Evolutionary conservation across 768 basidiomycete species (phyloP).

Genomic region (Chalciporus piperatus): DNA sequence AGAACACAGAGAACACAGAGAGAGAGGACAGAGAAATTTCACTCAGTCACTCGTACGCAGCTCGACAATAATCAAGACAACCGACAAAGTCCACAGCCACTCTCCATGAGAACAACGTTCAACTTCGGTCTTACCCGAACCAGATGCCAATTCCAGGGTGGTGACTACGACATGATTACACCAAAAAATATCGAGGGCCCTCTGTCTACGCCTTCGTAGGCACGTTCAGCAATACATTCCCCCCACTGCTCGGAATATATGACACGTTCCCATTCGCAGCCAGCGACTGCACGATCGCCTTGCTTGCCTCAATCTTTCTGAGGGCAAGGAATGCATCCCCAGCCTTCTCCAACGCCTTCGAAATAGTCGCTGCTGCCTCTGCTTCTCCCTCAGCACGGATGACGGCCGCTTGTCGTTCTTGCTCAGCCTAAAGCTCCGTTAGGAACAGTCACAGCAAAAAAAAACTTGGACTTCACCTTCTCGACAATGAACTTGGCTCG

Average conservation of each 20-base stretch:
- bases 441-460: slow-evolving; percentile 11
- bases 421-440: slow-evolving; percentile 73
- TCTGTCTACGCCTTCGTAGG: slow-evolving; percentile 43
- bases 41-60: slow-evolving; percentile 21
- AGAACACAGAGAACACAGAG: slow-evolving; percentile 25
- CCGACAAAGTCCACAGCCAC: slow-evolving; percentile 23
- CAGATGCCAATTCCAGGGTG: background rate
- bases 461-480: slow-evolving; percentile 55
- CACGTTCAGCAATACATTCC: slow-evolving; percentile 82
- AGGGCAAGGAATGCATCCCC: slow-evolving; percentile 95
- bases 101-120: slow-evolving; percentile 18
- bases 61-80: slow-evolving; percentile 23
- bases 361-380: slow-evolving; percentile 93
- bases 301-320: slow-evolving; percentile 95
- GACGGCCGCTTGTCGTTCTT: slow-evolving; percentile 97
- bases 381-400: slow-evolving; percentile 99
- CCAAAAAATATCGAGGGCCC: too few species aligned
- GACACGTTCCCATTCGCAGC: slow-evolving; percentile 79
- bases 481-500: slow-evolving; percentile 99
- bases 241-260: slow-evolving; percentile 80
- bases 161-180: background rate
- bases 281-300: slow-evolving; percentile 91
- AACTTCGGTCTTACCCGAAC: slow-evolving; percentile 20
- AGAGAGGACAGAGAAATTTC: slow-evolving; percentile 17
- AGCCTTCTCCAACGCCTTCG: slow-evolving; percentile 84